Evolutionary conservation across 805 yeast species (phyloP), one percentile per base, ranked within the genome.

Genomic region (Metschnikowia colocasiae): DNA sequence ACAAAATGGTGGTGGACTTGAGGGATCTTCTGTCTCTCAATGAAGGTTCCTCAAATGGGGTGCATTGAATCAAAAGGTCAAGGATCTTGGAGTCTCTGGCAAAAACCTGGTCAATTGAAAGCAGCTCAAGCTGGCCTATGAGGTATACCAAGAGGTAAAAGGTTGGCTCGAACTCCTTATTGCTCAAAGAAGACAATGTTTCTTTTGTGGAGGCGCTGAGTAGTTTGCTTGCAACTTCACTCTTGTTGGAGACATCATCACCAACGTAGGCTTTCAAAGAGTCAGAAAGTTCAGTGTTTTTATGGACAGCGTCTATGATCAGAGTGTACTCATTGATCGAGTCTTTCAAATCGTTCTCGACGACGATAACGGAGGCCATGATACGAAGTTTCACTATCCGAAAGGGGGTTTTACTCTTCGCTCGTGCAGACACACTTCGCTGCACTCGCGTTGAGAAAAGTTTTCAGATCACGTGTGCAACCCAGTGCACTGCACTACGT

Each of bases 131-230:
- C 49, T 67, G 62, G 22, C 55, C 54, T 46, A 68, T 59, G 36
- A 73, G 62, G 54, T 69, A 67, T 27, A 65, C 57, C 48, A 69
- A 58, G 56, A 73, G 64, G 55, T 72, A 69, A 61, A 71, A 68
- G n/a, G 75, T 61, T 20, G 76, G 71, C 59, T 73, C 77, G 45
- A 73, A 73, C 47, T 71, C 76, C 50, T 64, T 70, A 59, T 73
- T 76, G 41, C 65, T 59, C 55, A 73, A 67, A 46, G 64, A 60
- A 27, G 59, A 56, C 51, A 73, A 63, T 18, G 47, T 56, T n/a
- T 59, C 61, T 34, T 64, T 58, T 13, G 57, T 55, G 23, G 73
- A 59, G n/a, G 59, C 59, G 13, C 50, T 59, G 48, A 62, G 56
- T 42, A 72, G 57, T 30, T 52, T 56, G 29, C 59, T 43, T 36